A percentile compares a stretch with the other conserved stretches of the same genome.
Conservation (phyloP, 2,329 filamentous ascomycete species). For the Westerdykella ornata region DNA sequence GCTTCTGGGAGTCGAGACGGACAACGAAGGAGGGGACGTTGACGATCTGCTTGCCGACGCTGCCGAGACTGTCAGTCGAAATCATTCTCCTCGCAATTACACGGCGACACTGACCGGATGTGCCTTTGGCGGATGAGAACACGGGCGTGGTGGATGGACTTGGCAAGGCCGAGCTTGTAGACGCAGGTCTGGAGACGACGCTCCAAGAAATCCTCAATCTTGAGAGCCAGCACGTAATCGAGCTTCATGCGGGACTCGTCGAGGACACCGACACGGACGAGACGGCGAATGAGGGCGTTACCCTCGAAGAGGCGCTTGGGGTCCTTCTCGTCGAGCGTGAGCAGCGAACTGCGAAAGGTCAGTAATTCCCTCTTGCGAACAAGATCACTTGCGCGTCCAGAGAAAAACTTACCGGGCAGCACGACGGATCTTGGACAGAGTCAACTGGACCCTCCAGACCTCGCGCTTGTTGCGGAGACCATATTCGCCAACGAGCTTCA, state of each 20-base stretch:
- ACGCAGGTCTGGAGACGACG: conserved; percentile 99
- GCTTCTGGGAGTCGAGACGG: conserved; percentile 99
- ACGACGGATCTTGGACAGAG: conserved; percentile 99
- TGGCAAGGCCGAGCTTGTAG: conserved; percentile 99
- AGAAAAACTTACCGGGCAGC: conserved; percentile 77
- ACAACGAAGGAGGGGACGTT: conserved; percentile 99
- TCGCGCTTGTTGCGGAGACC: conserved; percentile 99
- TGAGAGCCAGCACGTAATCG: conserved; percentile 99
- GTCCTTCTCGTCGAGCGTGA: conserved; percentile 99
- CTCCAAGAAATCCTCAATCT: conserved; percentile 99
- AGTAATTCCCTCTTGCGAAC: conserved; percentile 2
- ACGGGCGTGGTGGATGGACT: conserved; percentile 99
- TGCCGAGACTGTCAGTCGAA: conserved; percentile 25
- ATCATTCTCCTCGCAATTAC: background rate
- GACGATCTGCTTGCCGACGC: conserved; percentile 99
- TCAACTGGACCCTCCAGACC: conserved; percentile 99
- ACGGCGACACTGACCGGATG: conserved; percentile 59
- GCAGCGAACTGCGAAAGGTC: conserved; percentile 70
- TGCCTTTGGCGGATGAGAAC: conserved; percentile 99
- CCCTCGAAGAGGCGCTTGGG: conserved; percentile 99
- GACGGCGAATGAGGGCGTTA: conserved; percentile 99
- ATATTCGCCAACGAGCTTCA: conserved; percentile 99
- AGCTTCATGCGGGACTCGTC: conserved; percentile 99
- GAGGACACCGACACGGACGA: conserved; percentile 98
- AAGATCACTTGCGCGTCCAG: background rate